phyloP scores from a whole-genome alignment of 129 eudicot species.

The Apium graveolens region DNA sequence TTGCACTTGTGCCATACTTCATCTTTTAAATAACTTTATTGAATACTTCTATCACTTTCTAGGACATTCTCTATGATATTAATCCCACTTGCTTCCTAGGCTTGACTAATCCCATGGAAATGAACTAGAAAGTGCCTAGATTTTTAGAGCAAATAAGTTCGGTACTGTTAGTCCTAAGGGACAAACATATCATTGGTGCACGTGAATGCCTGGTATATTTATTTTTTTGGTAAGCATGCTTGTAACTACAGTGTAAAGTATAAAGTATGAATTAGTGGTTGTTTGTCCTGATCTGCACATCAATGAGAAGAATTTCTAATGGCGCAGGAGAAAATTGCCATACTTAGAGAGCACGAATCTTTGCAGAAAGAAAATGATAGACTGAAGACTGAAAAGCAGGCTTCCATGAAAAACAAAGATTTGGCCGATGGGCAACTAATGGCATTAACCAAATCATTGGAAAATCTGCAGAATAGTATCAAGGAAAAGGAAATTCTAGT shows the following conservation, averaged over 20 bases:
- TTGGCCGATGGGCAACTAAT: slow-evolving; percentile 61
- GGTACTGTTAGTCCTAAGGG: background rate
- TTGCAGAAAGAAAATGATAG: slow-evolving; percentile 61
- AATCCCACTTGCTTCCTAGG: background rate
- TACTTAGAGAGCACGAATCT: slow-evolving; percentile 61
- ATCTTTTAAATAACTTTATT: background rate
- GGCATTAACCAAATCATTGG: slow-evolving; percentile 62
- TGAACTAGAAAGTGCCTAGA: background rate
- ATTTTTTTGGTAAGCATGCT: background rate
- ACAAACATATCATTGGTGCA: background rate
- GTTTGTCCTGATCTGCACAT: slow-evolving; percentile 13
- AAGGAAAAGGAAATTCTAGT: slow-evolving; percentile 80
- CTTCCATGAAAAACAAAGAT: slow-evolving; percentile 60
- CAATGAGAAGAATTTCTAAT: slow-evolving; percentile 15
- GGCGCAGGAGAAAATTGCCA: slow-evolving; percentile 79
- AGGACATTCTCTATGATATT: background rate
- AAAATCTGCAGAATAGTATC: slow-evolving; percentile 58
- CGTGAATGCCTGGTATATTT: background rate
- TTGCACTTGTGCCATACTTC: background rate
- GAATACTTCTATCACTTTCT: background rate
- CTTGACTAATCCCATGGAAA: background rate
- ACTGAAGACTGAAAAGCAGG: slow-evolving; percentile 44
- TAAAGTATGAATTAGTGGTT: slow-evolving; percentile 1
- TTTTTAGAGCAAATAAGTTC: background rate
- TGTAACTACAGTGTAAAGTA: background rate